These are phyloP conservation scores for Corynascus novoguineensis DNA, from an alignment of 495 filamentous ascomycete genomes.

Conservation along the genomic window DNA sequence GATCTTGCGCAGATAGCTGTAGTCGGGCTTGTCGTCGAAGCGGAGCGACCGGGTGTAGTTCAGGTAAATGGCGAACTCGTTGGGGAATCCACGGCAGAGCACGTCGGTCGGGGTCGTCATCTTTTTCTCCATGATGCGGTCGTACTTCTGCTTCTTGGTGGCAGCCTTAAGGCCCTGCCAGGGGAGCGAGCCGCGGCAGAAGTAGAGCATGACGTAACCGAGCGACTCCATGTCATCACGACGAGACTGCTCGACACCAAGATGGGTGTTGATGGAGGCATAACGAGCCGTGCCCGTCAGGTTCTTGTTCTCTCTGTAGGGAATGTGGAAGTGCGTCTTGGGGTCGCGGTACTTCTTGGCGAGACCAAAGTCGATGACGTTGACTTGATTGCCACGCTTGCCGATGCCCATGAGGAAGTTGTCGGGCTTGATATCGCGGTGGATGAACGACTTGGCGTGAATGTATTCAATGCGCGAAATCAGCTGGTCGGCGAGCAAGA, in stretches of 20 bases:
- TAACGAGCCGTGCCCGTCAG: constrained; percentile 98
- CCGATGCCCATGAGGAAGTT: constrained; percentile 99
- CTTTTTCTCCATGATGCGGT: constrained; percentile 99
- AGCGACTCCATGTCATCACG: constrained; percentile 99
- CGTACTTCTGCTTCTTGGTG: constrained; percentile 99
- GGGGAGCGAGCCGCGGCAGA: constrained; percentile 97
- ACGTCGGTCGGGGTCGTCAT: constrained; percentile 99
- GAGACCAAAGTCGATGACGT: constrained; percentile 98
- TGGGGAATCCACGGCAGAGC: constrained; percentile 97
- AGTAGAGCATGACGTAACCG: constrained; percentile 99
- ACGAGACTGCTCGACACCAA: constrained; percentile 98
- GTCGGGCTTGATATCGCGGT: constrained; percentile 99
- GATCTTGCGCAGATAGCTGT: constrained; percentile 99
- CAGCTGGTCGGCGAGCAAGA: constrained; percentile 95
- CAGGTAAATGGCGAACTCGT: constrained; percentile 99
- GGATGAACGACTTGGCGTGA: constrained; percentile 99
- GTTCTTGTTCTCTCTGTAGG: constrained; percentile 99
- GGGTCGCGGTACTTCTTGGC: constrained; percentile 99
- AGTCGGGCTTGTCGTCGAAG: constrained; percentile 99
- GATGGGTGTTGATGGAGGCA: constrained; percentile 97
- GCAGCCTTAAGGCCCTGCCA: constrained; percentile 99
- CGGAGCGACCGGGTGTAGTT: constrained; percentile 99
- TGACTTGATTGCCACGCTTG: constrained; percentile 99
- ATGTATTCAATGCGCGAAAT: constrained; percentile 99
- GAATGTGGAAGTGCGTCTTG: constrained; percentile 99